These are phyloP conservation scores for Smallanthus sonchifolius DNA, from an alignment of 129 eudicot species.

Conservation along the genomic window DNA sequence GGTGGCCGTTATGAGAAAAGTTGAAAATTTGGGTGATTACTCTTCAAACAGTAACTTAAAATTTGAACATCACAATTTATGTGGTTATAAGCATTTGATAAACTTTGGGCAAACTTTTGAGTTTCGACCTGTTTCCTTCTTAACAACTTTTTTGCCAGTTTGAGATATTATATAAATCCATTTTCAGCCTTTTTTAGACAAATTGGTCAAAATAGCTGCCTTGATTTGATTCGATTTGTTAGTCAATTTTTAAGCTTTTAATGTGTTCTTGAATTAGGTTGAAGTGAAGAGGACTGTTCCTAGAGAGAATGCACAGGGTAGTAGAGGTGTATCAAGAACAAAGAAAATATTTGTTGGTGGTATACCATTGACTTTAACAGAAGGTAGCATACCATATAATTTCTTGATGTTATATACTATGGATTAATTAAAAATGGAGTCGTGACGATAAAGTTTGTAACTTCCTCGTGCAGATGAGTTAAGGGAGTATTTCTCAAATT, in stretches of 20 bases:
- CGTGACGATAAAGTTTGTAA: not conserved
- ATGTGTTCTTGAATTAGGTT: slow-evolving; percentile 42
- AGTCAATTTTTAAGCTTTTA: not conserved
- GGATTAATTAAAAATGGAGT: not conserved
- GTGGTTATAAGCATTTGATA: not conserved
- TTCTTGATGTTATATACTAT: not conserved
- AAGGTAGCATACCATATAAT: slow-evolving; percentile 41
- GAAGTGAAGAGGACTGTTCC: slow-evolving; percentile 95
- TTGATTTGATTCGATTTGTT: not conserved
- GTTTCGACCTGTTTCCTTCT: not conserved
- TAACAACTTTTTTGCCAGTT: not conserved
- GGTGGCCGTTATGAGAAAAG: not conserved
- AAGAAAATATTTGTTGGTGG: slow-evolving; percentile 92
- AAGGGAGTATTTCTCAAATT: slow-evolving; percentile 71
- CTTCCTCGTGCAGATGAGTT: slow-evolving; percentile 52
- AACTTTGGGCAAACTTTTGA: not conserved
- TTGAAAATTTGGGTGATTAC: not conserved
- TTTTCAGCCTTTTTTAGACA: not conserved
- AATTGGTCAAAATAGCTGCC: not conserved
- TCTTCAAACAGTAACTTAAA: not conserved
- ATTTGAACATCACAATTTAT: not conserved
- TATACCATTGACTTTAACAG: slow-evolving; percentile 62
- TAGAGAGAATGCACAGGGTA: slow-evolving; percentile 63
- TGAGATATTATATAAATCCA: not conserved
- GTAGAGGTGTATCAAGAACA: slow-evolving; percentile 61